Percentiles rank a stretch among this genome's conserved stretches.
Evolutionary conservation across 805 yeast species (phyloP).

Genomic region (Candida peoriensis): DNA sequence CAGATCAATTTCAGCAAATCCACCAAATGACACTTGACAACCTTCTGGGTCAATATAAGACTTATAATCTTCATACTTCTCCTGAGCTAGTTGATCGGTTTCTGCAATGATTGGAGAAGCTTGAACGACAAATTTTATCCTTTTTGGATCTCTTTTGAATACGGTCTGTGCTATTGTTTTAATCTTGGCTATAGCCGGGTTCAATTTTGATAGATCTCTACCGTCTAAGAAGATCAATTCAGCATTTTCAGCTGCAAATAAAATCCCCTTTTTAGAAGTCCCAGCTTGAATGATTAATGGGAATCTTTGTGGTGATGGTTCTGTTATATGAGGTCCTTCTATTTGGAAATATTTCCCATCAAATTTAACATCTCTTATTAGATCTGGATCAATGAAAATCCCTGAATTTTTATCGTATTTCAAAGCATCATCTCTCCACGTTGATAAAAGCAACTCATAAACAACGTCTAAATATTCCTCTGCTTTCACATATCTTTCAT

Average conservation of each 20-base stretch:
- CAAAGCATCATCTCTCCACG: constrained; percentile 22
- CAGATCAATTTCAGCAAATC: not conserved
- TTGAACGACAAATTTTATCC: constrained; percentile 33
- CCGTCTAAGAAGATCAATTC: constrained; percentile 36
- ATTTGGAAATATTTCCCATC: constrained; percentile 26
- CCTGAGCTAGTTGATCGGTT: constrained; percentile 35
- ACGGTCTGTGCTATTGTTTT: constrained; percentile 27
- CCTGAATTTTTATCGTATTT: constrained; percentile 14
- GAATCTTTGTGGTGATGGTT: constrained; percentile 37
- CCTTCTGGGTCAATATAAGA: not conserved
- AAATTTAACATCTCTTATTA: constrained; percentile 27
- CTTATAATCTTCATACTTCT: constrained; percentile 10
- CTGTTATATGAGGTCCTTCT: constrained; percentile 23
- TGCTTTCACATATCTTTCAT: constrained; percentile 35
- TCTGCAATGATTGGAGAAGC: constrained; percentile 32
- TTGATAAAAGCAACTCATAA: constrained; percentile 32
- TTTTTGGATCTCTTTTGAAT: constrained; percentile 31
- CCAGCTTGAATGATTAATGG: constrained; percentile 41
- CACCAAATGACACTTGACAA: not conserved
- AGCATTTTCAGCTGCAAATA: constrained; percentile 37
- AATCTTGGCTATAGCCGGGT: constrained; percentile 8
- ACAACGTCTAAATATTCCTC: constrained; percentile 36
- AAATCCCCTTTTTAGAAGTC: constrained; percentile 32
- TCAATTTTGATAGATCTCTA: constrained; percentile 24
- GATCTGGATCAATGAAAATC: constrained; percentile 27